These are phyloP conservation scores for Symbiotaphrina buchneri DNA, from an alignment of 495 filamentous ascomycete species.

Conservation along the genomic window DNA sequence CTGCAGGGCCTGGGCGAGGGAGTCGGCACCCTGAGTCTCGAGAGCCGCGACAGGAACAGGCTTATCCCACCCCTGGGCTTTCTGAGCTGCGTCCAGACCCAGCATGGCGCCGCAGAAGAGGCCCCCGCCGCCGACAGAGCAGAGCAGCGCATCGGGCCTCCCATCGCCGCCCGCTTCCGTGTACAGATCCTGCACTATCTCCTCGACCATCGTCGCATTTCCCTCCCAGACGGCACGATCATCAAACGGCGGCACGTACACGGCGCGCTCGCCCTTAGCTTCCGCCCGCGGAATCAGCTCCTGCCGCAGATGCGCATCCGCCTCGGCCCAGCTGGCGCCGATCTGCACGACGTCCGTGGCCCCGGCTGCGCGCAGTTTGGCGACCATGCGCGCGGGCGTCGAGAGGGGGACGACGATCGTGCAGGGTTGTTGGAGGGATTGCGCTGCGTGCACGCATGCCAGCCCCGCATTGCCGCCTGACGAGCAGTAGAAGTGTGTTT, in stretches of 20 bases:
- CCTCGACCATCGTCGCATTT: constrained; percentile 46
- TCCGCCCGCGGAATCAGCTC: constrained; percentile 26
- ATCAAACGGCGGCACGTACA: constrained; percentile 91
- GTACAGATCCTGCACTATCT: constrained; percentile 38
- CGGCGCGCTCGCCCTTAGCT: constrained; percentile 22
- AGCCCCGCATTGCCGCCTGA: constrained; percentile 85
- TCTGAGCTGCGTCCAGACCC: constrained; percentile 36
- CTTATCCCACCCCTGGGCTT: constrained; percentile 8
- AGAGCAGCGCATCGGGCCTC: constrained; percentile 46
- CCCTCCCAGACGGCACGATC: constrained; percentile 71
- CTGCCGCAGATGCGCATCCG: constrained; percentile 46
- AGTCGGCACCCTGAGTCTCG: constrained; percentile 67
- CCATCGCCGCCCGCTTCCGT: constrained; percentile 11
- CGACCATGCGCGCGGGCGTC: constrained; percentile 48
- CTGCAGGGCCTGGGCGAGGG: constrained; percentile 34
- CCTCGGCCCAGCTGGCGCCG: constrained; percentile 54
- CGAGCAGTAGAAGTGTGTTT: constrained; percentile 67
- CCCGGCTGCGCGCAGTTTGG: constrained; percentile 45
- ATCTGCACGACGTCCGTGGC: constrained; percentile 46
- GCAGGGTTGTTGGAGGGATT: constrained; percentile 38
- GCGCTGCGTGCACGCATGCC: constrained; percentile 64
- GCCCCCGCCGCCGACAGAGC: constrained; percentile 77
- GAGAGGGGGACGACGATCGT: constrained; percentile 62
- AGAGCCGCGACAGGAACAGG: constrained; percentile 40
- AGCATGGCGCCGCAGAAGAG: constrained; percentile 59